Percentiles rank a stretch among this genome's conserved stretches.
These are phyloP conservation scores for Boletus sp. DNA, from an alignment of 768 basidiomycete species.

Conservation along the genomic window DNA sequence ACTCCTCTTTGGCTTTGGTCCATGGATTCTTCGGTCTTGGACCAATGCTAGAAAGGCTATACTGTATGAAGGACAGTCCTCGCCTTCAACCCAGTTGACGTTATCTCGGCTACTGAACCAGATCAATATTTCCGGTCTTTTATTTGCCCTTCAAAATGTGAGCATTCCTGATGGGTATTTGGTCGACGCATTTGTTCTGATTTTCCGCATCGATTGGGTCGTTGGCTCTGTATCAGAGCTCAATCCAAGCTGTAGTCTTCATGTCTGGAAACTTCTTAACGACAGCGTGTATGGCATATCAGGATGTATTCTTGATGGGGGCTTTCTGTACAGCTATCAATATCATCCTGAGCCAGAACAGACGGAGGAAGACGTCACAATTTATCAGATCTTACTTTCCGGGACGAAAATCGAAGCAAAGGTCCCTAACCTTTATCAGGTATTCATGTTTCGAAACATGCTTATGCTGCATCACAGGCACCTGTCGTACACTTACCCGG, in stretches of 20 bases:
- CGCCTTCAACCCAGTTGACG: constrained; percentile 36
- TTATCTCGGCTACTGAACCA: constrained; percentile 49
- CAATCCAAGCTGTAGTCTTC: constrained; percentile 69
- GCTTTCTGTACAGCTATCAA: constrained; percentile 80
- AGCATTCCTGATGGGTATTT: no score
- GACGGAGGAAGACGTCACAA: constrained; percentile 46
- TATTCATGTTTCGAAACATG: no score
- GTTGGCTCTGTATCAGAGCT: constrained; percentile 74
- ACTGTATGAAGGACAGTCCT: constrained; percentile 52
- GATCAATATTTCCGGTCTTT: constrained; percentile 61
- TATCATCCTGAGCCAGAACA: constrained; percentile 70
- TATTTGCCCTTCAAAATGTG: constrained; percentile 70
- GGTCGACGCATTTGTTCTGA: constrained; percentile 11
- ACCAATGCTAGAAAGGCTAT: constrained; percentile 60
- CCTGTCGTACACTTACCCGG: constrained; percentile 80
- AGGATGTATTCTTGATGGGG: constrained; percentile 83
- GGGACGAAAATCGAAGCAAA: constrained; percentile 73
- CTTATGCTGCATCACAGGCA: constrained; percentile 39
- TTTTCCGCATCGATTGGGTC: constrained; percentile 70
- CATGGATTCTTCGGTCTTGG: constrained; percentile 85
- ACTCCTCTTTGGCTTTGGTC: constrained; percentile 75
- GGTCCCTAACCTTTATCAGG: no score
- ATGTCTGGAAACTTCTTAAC: constrained; percentile 61
- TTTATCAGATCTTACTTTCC: constrained; percentile 44
- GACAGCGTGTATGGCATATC: constrained; percentile 73